phyloP scores from a whole-genome alignment of 139 green algal genomes.

The Auxenochlorella pyrenoidosa region DNA sequence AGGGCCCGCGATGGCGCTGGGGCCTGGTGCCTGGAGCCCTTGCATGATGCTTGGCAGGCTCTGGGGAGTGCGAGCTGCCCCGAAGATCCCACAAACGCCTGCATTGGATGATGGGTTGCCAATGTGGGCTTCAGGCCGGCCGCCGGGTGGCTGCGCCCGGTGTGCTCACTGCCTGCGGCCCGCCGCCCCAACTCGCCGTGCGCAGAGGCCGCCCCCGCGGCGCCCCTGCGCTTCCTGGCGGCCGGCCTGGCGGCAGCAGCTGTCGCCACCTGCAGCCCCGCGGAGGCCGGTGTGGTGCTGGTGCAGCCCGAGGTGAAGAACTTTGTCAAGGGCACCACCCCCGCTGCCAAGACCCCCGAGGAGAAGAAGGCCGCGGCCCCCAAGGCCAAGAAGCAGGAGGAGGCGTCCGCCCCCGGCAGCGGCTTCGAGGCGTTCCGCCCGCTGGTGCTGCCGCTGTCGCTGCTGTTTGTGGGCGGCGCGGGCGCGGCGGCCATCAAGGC shows the following conservation, averaged over 20 bases:
- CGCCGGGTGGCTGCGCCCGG: neutral
- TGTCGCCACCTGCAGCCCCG: constrained; percentile 8
- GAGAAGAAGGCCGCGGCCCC: constrained; percentile 50
- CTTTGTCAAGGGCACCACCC: constrained; percentile 40
- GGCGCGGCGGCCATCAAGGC: constrained; percentile 2
- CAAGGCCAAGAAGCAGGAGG: constrained; percentile 53
- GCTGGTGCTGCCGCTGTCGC: constrained; percentile 32
- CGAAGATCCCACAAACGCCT: neutral
- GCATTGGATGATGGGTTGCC: neutral
- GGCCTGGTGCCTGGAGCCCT: too few relatives aligned
- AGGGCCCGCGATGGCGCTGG: too few relatives aligned
- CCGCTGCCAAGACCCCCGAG: neutral
- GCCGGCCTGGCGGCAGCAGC: constrained; percentile 25
- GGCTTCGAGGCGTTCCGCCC: constrained; percentile 30
- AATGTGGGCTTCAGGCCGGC: neutral
- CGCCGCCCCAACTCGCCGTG: neutral
- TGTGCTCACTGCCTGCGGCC: neutral
- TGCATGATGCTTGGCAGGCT: neutral
- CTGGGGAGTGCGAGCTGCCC: neutral
- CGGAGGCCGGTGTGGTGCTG: constrained; percentile 41
- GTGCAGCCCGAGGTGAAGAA: constrained; percentile 52
- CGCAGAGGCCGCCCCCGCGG: constrained; percentile 10
- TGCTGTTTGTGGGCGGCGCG: constrained; percentile 29
- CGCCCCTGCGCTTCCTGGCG: constrained; percentile 32
- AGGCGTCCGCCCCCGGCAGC: constrained; percentile 27